These are phyloP conservation scores for Globisporangium recalcitrans DNA, from an alignment of 352 stramenopile genomes.

Conservation along the genomic window DNA sequence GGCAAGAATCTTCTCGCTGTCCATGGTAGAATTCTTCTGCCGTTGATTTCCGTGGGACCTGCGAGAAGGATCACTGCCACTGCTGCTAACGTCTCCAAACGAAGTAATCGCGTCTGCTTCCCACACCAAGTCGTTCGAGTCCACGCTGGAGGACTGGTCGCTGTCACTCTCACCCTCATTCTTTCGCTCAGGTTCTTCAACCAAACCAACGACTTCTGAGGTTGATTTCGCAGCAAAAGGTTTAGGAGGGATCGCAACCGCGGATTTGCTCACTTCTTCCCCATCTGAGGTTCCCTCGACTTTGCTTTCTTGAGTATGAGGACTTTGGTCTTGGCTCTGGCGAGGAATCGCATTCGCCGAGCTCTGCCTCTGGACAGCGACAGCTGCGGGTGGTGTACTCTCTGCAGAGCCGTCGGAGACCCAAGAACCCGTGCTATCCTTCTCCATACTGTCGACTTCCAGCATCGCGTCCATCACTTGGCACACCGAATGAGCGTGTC, in stretches of 20 bases:
- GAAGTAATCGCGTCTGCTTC: constrained; percentile 25
- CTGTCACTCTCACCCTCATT: background rate
- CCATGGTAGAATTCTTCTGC: too few species aligned
- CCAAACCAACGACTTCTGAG: background rate
- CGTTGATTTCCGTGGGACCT: background rate
- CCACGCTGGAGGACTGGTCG: constrained; percentile 18
- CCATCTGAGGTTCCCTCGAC: background rate
- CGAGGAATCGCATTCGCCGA: too few species aligned
- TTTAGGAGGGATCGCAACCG: background rate
- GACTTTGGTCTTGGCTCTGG: background rate
- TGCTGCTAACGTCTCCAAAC: background rate
- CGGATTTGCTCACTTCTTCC: background rate
- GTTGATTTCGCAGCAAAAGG: background rate
- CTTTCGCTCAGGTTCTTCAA: background rate
- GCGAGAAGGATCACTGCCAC: background rate
- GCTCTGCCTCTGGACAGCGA: too few species aligned
- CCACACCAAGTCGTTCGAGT: constrained; percentile 32
- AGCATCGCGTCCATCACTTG: background rate
- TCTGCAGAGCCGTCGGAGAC: too few species aligned
- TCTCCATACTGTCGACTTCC: too few species aligned
- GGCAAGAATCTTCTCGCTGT: constrained; percentile 12
- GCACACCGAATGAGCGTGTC: too few species aligned
- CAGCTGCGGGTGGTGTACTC: too few species aligned
- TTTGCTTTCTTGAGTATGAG: background rate
- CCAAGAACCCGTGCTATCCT: too few species aligned